Evolutionary conservation across 2,329 filamentous ascomycete species (phyloP).

Genomic region (Hypoxylon sp.): DNA sequence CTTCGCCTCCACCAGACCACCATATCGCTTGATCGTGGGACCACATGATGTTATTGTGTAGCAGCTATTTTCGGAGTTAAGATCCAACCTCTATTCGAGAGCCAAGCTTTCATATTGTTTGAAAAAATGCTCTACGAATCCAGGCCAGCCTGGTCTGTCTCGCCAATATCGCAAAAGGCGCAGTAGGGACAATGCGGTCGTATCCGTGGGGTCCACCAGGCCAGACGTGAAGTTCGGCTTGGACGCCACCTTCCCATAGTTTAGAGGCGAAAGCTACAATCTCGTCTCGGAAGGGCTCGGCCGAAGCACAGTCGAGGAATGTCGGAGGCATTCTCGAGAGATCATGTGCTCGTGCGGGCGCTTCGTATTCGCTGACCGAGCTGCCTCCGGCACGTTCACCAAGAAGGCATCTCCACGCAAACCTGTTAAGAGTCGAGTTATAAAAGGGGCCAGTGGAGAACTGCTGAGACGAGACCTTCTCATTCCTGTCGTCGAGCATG

Average conservation of each 20-base stretch:
- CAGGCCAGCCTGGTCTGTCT: constrained; percentile 51
- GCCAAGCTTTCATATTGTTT: constrained; percentile 39
- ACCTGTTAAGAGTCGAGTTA: constrained; percentile 51
- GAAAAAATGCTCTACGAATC: constrained; percentile 50
- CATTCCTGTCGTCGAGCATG: constrained; percentile 60
- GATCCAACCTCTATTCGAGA: constrained; percentile 7
- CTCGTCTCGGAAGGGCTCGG: constrained; percentile 56
- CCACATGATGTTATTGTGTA: constrained; percentile 34
- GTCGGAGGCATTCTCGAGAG: constrained; percentile 53
- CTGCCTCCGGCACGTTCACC: constrained; percentile 49
- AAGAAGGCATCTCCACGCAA: constrained; percentile 54
- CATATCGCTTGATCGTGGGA: constrained; percentile 38
- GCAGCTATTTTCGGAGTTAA: constrained; percentile 25
- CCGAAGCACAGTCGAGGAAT: constrained; percentile 56
- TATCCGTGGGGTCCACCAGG: constrained; percentile 55
- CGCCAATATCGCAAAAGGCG: constrained; percentile 52
- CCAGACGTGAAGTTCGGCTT: constrained; percentile 57
- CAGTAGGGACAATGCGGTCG: constrained; percentile 51
- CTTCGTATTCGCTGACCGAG: constrained; percentile 53
- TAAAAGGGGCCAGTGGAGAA: constrained; percentile 53
- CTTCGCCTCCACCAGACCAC: constrained; percentile 27
- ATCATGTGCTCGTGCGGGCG: constrained; percentile 52
- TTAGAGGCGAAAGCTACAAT: constrained; percentile 54
- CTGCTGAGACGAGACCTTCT: constrained; percentile 52
- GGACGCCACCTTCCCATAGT: constrained; percentile 54